A percentile compares a stretch with the other conserved stretches of the same genome.
Conservation (phyloP, 164 flowering plant species). For the Magnolia kwangsiensis region DNA sequence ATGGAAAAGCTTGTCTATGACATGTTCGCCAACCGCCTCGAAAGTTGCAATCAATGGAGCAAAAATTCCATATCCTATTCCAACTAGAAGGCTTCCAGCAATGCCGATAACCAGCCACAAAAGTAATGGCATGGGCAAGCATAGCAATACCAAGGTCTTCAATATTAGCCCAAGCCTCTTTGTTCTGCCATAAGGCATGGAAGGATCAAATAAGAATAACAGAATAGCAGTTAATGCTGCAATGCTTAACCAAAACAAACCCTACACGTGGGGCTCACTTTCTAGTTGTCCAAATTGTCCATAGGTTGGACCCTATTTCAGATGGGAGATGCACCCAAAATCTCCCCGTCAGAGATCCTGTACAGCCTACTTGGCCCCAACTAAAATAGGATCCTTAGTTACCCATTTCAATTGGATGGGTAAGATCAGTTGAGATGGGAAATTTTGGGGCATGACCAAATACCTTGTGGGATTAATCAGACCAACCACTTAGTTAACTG, state of each 20-base stretch:
- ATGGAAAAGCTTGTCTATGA: slow-evolving; percentile 46
- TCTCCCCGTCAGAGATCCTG: no score
- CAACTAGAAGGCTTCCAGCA: slow-evolving; percentile 68
- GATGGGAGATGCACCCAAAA: no score
- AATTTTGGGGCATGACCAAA: no score
- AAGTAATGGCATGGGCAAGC: slow-evolving; percentile 62
- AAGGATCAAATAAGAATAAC: neutral
- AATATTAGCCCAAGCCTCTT: slow-evolving; percentile 64
- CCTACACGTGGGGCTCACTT: neutral
- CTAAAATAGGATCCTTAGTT: no score
- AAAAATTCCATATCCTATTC: slow-evolving; percentile 79
- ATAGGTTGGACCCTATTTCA: no score
- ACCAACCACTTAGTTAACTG: neutral
- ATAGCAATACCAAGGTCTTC: slow-evolving; percentile 47
- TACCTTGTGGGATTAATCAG: no score
- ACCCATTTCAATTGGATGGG: no score
- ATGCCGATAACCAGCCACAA: slow-evolving; percentile 72
- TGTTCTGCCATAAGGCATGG: slow-evolving; percentile 41
- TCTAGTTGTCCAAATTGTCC: neutral
- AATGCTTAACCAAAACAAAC: neutral
- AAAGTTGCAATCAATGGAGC: slow-evolving; percentile 79
- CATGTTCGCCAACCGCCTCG: slow-evolving; percentile 65
- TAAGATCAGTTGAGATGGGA: no score
- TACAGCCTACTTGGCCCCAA: no score
- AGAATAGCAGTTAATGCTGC: neutral